Evolutionary conservation across 139 green algal species (phyloP).

Genomic region (Pleodorina starrii): DNA sequence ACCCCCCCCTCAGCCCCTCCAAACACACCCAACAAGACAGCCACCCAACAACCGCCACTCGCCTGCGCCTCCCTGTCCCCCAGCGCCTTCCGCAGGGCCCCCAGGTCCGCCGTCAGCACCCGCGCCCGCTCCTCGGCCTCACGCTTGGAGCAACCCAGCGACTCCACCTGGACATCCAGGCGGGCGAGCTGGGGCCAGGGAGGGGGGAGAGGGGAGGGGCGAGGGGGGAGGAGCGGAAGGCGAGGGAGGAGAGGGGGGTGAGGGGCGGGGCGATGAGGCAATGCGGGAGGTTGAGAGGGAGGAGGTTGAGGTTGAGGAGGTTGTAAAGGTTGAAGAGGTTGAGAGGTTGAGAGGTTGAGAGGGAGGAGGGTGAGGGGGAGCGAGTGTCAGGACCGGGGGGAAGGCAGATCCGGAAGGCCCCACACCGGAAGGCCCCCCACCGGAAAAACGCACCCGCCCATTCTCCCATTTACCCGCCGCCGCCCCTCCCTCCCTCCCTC

Average conservation of each 20-base stretch:
- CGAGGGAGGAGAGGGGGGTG: neutral
- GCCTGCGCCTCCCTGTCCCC: constrained; percentile 29
- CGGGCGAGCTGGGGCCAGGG: neutral
- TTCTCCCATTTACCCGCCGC: neutral
- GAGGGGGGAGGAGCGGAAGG: neutral
- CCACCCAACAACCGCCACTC: no score
- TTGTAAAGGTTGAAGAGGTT: neutral
- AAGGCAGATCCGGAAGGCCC: no score
- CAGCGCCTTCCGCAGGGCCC: neutral
- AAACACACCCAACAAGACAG: no score
- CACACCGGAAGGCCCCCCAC: no score
- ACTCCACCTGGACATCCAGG: constrained; percentile 15
- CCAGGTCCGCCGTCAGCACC: neutral
- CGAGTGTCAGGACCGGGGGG: no score
- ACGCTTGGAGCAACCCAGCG: neutral
- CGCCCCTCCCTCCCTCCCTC: neutral
- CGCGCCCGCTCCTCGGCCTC: constrained; percentile 8
- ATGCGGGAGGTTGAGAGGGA: neutral
- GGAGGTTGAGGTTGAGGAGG: neutral
- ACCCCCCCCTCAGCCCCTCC: no score
- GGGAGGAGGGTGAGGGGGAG: no score
- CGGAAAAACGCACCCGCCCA: no score
- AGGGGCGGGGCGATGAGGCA: neutral
- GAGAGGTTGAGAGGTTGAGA: neutral
- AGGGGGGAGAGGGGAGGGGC: neutral